A percentile compares a stretch with the other conserved stretches of the same genome.
phyloP scores from a whole-genome alignment of 2,329 filamentous ascomycete species.

The Aureobasidium sp. region DNA sequence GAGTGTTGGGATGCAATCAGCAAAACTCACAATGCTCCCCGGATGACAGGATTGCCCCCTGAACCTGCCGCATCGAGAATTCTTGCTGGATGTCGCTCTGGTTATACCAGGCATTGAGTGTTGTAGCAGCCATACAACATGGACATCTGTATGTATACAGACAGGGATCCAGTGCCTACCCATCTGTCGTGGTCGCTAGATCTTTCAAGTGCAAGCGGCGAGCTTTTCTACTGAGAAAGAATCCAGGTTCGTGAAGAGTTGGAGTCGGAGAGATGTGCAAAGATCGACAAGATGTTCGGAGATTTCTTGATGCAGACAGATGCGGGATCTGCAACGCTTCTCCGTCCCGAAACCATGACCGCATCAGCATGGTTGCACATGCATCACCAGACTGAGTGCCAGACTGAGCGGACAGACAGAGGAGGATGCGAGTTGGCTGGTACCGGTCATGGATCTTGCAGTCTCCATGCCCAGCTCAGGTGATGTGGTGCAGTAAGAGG shows the following conservation, averaged over 20 bases:
- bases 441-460: background rate
- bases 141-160: too few relatives aligned
- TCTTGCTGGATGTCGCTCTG: too few relatives aligned
- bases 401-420: background rate
- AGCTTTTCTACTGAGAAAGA: background rate
- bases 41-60: too few relatives aligned
- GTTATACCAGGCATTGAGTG: too few relatives aligned
- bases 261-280: background rate
- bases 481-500: background rate
- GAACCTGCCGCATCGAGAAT: too few relatives aligned
- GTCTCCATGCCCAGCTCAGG: background rate
- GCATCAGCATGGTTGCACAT: background rate
- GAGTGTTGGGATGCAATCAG: too few relatives aligned
- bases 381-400: background rate
- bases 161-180: too few relatives aligned
- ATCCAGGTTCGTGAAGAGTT: background rate
- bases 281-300: conserved; percentile 5
- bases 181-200: too few relatives aligned
- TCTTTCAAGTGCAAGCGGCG: too few relatives aligned
- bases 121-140: too few relatives aligned
- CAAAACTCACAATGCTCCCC: too few relatives aligned
- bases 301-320: conserved; percentile 4
- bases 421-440: background rate
- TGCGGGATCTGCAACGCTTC: conserved; percentile 4
- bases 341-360: background rate